Evolutionary conservation across 768 basidiomycete species (phyloP).

Genomic region (Exsudoporus frostii): DNA sequence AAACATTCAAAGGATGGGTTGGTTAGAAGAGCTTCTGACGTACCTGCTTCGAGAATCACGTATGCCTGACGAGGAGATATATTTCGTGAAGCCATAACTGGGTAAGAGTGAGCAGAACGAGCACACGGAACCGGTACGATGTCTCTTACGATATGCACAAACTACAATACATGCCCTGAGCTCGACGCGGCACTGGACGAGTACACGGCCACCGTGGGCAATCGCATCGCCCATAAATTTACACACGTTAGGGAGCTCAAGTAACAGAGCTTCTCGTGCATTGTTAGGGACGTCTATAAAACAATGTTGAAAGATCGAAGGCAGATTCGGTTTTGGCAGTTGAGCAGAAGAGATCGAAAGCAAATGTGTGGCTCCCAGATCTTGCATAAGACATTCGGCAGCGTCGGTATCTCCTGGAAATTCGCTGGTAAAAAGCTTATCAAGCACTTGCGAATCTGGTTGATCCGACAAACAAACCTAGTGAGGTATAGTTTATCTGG

Average conservation of each 20-base stretch:
- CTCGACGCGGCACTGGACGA: constrained; percentile 55
- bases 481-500: constrained; percentile 48
- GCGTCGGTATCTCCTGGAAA: constrained; percentile 54
- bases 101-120: neutral
- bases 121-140: neutral
- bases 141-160: constrained; percentile 49
- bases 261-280: constrained; percentile 39
- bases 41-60: constrained; percentile 42
- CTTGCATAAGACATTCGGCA: constrained; percentile 47
- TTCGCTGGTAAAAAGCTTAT: constrained; percentile 36
- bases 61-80: constrained; percentile 40
- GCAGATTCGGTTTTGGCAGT: constrained; percentile 32
- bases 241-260: constrained; percentile 46
- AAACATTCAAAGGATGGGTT: neutral
- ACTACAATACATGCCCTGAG: constrained; percentile 50
- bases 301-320: constrained; percentile 34
- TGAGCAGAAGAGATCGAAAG: constrained; percentile 55
- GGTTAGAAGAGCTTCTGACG: neutral
- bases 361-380: constrained; percentile 52
- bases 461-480: constrained; percentile 35
- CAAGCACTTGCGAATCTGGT: neutral
- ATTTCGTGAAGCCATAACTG: constrained; percentile 48
- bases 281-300: constrained; percentile 43
- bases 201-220: constrained; percentile 41
- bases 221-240: constrained; percentile 44